Base-by-base conservation (phyloP, 345 rosid species). In the Corchorus olitorius region DNA sequence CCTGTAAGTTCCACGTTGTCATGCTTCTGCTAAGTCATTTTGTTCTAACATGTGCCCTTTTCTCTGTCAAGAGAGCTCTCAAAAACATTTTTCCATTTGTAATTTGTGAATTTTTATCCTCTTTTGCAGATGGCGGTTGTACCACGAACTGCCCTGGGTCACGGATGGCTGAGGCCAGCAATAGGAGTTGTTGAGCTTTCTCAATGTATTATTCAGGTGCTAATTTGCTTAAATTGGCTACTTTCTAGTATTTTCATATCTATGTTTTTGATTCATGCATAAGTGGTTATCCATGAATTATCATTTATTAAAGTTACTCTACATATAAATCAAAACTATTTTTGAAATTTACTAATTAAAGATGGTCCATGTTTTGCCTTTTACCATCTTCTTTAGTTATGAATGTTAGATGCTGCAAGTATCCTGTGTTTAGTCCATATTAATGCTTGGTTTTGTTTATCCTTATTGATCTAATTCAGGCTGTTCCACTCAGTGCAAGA, bases 131-230 rank as follows among this genome's bases (percentile, higher is more conserved):
- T 97, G 98, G 98, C 99, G 6, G 84, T 97, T 77, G 81, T 87
- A 75, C 98, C 98, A 2, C 98, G 94, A 43, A 91, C 91, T 73
- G 81, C 94, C 37, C 97, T 89, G 83, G 97, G 95, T 67, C 97
- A 90, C 88, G 99, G 99, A 82, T 94, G 99, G 99, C 87, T 94
- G 80, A 92, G 99, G 83, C 99, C 99, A 73, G 98, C 97, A 46
- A 78, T 85, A 55, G 99, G 99, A 77, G 97, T 97, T 64, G 85
- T 88, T 78, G 99, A 97, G 84, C 98, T 97, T 75, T 94, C 97
- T 80, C 99, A 97, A 76, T 94, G 97, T 75, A 86, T 97, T 79
- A 86, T 92, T 84, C 98, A 97, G 99, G 99, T 94, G 75, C 75
- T 19, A 52, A 65, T 70, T 83, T 55, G 19, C 54, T 64, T 50